Evolutionary conservation across 306 rosid genomes (phyloP), one percentile per base, ranked within the genome.

Genomic region (Alnus rubra): DNA sequence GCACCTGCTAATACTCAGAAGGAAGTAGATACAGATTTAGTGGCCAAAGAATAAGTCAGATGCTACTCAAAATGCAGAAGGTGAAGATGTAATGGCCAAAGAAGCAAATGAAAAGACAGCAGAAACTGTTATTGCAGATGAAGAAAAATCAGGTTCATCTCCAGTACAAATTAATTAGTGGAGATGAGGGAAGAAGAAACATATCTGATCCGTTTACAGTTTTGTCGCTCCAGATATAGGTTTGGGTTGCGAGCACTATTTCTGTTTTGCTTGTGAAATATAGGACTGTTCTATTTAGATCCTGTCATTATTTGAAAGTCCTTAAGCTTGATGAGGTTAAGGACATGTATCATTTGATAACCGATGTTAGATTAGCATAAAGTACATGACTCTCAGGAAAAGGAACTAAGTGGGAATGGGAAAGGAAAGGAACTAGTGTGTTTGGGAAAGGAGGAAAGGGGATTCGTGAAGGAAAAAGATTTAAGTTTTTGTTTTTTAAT

Each of bases 81-180:
- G 45, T 14, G 35, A 9, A 55, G 16, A 11, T 48, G 71, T 4
- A 48, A 23, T 15, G 67, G 58, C 49, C 31, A 53, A 77, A 65
- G 80, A 82, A 82, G 33, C 83, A 56, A 80, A 10, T 23, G 37
- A 19, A 42, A 30, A 65, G 78, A 39, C 13, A 19, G 47, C 28
- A 59, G 45, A 30, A 12, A n/a, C 2, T 56, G 18, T 60, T 65
- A 33, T 19, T 49, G 16, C 30, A 71, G 70, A 51, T 69, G 50
- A 62, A 44, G 76, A 69, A 18, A 0, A 67, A 6, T 54, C 30
- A 13, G 53, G n/a, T 74, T n/a, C n/a, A n/a, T n/a, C n/a, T n/a
- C n/a, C n/a, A n/a, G n/a, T n/a, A n/a, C n/a, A n/a, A n/a, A n/a
- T n/a, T n/a, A n/a, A n/a, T n/a, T n/a, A n/a, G n/a, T n/a, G n/a